Percentiles rank a stretch among this genome's conserved stretches.
Conservation (phyloP, 2,329 filamentous ascomycete species). For the Elsinoe ampelina region DNA sequence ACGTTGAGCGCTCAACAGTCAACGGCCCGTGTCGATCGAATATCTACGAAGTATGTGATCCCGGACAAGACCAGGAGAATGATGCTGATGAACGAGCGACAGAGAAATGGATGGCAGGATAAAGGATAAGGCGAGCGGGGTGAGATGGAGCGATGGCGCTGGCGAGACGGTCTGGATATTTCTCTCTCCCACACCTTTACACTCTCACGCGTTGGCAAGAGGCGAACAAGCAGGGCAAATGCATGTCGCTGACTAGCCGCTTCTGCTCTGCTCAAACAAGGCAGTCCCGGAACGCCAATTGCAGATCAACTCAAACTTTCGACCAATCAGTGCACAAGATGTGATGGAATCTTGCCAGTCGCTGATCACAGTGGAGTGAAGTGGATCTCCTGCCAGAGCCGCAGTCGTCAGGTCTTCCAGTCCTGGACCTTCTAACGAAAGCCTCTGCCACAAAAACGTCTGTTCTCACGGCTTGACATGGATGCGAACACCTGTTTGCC, state of each 20-base stretch:
- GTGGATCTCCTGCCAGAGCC: not conserved
- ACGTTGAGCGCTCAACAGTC: conserved; percentile 7
- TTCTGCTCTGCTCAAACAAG: conserved; percentile 1
- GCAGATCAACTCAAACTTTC: not conserved
- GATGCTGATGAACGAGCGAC: not conserved
- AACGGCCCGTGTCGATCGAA: not conserved
- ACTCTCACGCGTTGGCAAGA: not conserved
- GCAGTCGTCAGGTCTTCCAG: not conserved
- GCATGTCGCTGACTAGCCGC: conserved; percentile 8
- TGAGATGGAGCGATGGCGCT: not conserved
- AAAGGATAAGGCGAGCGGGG: not conserved
- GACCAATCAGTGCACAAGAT: too few species aligned
- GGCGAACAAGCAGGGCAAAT: conserved; percentile 9
- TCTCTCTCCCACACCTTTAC: not conserved
- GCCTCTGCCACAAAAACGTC: not conserved
- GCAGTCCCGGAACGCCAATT: not conserved
- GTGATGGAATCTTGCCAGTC: not conserved
- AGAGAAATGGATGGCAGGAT: not conserved
- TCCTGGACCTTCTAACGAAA: not conserved
- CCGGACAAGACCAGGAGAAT: not conserved
- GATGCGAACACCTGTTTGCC: not conserved
- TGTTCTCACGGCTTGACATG: conserved; percentile 1
- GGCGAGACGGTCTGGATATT: not conserved
- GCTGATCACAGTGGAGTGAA: not conserved
- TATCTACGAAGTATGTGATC: not conserved